A percentile compares a stretch with the other conserved stretches of the same genome.
phyloP scores from a whole-genome alignment of 1,139 yeast genomes.

The Hanseniaspora uvarum region DNA sequence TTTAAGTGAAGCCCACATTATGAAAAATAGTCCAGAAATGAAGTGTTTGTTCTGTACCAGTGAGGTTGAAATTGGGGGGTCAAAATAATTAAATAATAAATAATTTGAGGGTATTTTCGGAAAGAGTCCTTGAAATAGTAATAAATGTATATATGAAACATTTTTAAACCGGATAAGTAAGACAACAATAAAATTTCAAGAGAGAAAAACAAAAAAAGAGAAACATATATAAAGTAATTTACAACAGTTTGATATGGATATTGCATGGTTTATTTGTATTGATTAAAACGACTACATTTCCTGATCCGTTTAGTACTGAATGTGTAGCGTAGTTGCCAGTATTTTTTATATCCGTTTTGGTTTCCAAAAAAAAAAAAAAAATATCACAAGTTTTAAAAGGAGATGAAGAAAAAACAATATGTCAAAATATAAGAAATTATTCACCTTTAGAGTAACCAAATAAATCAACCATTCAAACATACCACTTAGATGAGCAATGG shows the following conservation, averaged over 20 bases:
- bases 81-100: constrained; percentile 24
- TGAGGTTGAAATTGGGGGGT: constrained; percentile 36
- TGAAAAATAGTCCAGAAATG: constrained; percentile 38
- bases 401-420: neutral
- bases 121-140: constrained; percentile 14
- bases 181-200: constrained; percentile 26
- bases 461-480: neutral
- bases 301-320: no score
- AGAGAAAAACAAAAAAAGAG: constrained; percentile 5
- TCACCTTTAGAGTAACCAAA: neutral
- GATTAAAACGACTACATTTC: no score
- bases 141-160: constrained; percentile 26
- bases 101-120: constrained; percentile 8
- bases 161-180: constrained; percentile 20
- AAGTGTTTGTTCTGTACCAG: constrained; percentile 40
- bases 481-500: constrained; percentile 12
- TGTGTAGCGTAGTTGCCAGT: no score
- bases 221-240: neutral
- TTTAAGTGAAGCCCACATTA: constrained; percentile 85
- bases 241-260: no score
- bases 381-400: neutral
- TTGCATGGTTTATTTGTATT: no score
- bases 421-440: neutral
- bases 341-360: no score
- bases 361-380: neutral